phyloP scores from a whole-genome alignment of 2,329 filamentous ascomycete species.

The Chaetomiaceae sp. region DNA sequence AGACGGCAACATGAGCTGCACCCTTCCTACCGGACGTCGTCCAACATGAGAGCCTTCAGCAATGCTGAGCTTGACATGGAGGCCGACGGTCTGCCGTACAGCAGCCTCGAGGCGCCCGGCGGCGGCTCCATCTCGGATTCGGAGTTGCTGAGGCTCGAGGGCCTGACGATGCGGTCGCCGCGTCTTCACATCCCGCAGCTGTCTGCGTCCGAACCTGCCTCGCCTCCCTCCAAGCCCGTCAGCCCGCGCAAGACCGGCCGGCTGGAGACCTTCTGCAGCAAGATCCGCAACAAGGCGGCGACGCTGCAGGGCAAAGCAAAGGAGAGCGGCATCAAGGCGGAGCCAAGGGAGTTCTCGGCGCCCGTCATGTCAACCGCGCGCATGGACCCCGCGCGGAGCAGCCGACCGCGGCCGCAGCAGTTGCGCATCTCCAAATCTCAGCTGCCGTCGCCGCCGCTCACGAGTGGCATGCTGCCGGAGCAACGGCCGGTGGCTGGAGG shows the following conservation, averaged over 20 bases:
- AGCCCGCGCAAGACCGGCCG: conserved; percentile 28
- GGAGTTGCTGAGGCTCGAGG: conserved; percentile 31
- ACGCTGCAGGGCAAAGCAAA: conserved; percentile 14
- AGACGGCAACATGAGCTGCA: conserved; percentile 2
- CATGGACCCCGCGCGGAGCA: conserved; percentile 12
- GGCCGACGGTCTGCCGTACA: background rate
- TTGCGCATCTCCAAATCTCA: conserved; percentile 14
- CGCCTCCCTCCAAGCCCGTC: conserved; percentile 19
- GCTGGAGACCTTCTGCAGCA: conserved; percentile 30
- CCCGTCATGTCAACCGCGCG: conserved; percentile 19
- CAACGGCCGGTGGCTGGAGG: background rate
- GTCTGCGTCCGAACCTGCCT: conserved; percentile 20
- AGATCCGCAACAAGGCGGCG: conserved; percentile 29
- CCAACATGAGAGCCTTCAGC: background rate
- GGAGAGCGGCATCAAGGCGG: background rate
- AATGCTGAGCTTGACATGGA: conserved; percentile 3
- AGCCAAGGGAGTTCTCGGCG: background rate
- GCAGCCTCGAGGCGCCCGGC: conserved; percentile 12
- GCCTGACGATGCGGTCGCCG: conserved; percentile 30
- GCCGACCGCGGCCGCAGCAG: conserved; percentile 11
- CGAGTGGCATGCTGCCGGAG: conserved; percentile 13
- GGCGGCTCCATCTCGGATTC: conserved; percentile 30
- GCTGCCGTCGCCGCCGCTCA: conserved; percentile 21
- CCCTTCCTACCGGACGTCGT: conserved; percentile 1
- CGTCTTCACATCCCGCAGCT: conserved; percentile 19